Percentiles rank a stretch among this genome's conserved stretches.
Conservation (phyloP, 805 yeast species). For the Naumovozyma castellii region DNA sequence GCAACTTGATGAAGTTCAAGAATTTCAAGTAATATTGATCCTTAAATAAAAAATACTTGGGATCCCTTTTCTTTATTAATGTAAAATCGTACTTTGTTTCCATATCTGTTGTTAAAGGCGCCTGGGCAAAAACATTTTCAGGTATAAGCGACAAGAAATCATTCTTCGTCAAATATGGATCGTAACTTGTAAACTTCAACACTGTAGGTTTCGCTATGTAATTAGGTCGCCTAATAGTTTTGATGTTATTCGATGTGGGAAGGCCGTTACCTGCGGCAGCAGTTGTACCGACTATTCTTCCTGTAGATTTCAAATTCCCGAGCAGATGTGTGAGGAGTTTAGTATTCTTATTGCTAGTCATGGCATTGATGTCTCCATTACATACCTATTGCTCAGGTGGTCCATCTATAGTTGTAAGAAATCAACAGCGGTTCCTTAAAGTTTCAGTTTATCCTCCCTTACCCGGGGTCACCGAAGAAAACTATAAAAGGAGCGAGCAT, state of each 20-base stretch:
- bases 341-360: slow-evolving; percentile 6
- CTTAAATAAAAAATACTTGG: slow-evolving; percentile 23
- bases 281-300: slow-evolving; percentile 12
- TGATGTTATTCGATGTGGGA: not conserved
- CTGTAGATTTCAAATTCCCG: slow-evolving; percentile 9
- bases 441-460: too few species aligned
- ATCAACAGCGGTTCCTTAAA: too few species aligned
- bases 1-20: slow-evolving; percentile 10
- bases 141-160: slow-evolving; percentile 18
- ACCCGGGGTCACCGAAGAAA: not conserved
- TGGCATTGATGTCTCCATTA: too few species aligned
- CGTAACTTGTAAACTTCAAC: slow-evolving; percentile 12
- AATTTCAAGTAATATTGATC: slow-evolving; percentile 22
- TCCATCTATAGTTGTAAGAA: too few species aligned
- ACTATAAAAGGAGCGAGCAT: too few species aligned
- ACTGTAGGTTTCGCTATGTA: not conserved
- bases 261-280: not conserved
- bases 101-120: not conserved
- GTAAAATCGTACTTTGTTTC: slow-evolving; percentile 4
- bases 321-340: slow-evolving; percentile 9
- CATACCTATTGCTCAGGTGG: too few species aligned
- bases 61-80: slow-evolving; percentile 21
- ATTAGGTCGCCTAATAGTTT: not conserved
- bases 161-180: slow-evolving; percentile 14
- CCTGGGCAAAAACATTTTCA: slow-evolving; percentile 1